phyloP scores from a whole-genome alignment of 1,284 basidiomycete species.

The Waitea zeae region DNA sequence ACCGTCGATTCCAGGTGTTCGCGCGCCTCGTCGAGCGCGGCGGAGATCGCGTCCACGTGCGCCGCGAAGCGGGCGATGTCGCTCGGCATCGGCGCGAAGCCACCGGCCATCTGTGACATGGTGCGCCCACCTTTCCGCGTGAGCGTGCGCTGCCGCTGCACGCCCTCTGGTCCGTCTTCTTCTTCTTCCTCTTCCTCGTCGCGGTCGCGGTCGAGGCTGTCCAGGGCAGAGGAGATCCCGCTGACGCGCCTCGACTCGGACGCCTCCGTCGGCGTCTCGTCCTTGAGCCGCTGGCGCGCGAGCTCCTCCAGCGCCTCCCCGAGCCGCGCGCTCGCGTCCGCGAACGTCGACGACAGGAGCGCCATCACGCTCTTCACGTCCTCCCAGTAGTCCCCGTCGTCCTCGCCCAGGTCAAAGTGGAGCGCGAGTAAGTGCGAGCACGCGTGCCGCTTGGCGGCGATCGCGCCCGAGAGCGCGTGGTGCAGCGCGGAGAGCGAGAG shows the following conservation, averaged over 20 bases:
- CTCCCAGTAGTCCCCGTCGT: slow-evolving; percentile 52
- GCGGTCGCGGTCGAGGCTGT: slow-evolving; percentile 3
- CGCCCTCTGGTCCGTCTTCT: background rate
- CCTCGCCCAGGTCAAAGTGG: slow-evolving; percentile 37
- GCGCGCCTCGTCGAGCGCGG: slow-evolving; percentile 48
- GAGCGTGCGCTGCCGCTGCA: background rate
- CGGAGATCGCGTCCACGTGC: slow-evolving; percentile 50
- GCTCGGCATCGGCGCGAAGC: slow-evolving; percentile 59
- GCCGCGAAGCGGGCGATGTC: slow-evolving; percentile 46
- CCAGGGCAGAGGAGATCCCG: slow-evolving; percentile 7
- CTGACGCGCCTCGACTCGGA: too few relatives aligned
- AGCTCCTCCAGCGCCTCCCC: slow-evolving; percentile 39
- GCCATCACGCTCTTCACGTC: slow-evolving; percentile 57
- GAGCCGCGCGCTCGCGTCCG: slow-evolving; percentile 42
- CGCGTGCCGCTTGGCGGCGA: slow-evolving; percentile 54
- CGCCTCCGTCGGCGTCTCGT: slow-evolving; percentile 21
- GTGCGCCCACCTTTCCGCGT: slow-evolving; percentile 4
- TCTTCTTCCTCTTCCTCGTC: slow-evolving; percentile 1
- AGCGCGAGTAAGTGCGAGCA: slow-evolving; percentile 62
- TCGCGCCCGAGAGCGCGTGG: slow-evolving; percentile 37
- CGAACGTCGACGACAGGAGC: slow-evolving; percentile 44
- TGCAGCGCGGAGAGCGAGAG: slow-evolving; percentile 45
- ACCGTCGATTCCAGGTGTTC: slow-evolving; percentile 46
- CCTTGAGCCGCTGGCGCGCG: slow-evolving; percentile 27
- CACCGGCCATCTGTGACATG: slow-evolving; percentile 19